Evolutionary conservation across 768 basidiomycete species (phyloP).

Genomic region (Daedalea quercina): DNA sequence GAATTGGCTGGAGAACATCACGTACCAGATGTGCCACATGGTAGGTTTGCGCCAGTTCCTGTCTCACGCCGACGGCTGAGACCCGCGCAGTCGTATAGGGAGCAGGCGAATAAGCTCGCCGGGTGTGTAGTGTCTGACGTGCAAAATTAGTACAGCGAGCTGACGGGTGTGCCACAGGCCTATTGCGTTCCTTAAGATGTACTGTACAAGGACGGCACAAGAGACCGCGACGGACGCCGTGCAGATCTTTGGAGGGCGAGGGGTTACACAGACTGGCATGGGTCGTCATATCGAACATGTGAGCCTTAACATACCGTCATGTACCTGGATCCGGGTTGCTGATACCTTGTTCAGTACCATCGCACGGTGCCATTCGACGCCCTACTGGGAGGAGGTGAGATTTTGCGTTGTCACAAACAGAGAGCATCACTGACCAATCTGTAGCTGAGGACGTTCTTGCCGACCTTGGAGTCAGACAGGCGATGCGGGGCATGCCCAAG

Average conservation of each 20-base stretch:
- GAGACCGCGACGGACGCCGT: conserved; percentile 79
- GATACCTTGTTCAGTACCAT: conserved; percentile 40
- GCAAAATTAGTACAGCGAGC: not conserved
- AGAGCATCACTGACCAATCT: conserved; percentile 4
- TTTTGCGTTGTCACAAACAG: not conserved
- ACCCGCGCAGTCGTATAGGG: conserved; percentile 48
- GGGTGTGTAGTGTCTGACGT: conserved; percentile 28
- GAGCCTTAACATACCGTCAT: conserved; percentile 17
- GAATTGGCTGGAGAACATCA: conserved; percentile 79
- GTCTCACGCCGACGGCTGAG: not conserved
- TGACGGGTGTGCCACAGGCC: conserved; percentile 25
- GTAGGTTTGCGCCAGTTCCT: conserved; percentile 20
- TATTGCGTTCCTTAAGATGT: conserved; percentile 78
- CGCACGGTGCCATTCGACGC: conserved; percentile 64
- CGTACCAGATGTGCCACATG: conserved; percentile 88
- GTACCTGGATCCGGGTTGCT: not conserved
- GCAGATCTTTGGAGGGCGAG: conserved; percentile 81
- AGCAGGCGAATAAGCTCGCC: conserved; percentile 68
- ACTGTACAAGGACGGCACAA: conserved; percentile 67
- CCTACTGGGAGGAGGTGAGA: conserved; percentile 58
- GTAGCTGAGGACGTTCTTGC: conserved; percentile 68
- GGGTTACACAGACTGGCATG: conserved; percentile 84
- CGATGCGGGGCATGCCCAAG: conserved; percentile 68
- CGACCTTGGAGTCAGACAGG: conserved; percentile 79
- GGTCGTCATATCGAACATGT: conserved; percentile 70